Conservation (phyloP, 78 protist genomes). For the Monosiga brevicollis region DNA sequence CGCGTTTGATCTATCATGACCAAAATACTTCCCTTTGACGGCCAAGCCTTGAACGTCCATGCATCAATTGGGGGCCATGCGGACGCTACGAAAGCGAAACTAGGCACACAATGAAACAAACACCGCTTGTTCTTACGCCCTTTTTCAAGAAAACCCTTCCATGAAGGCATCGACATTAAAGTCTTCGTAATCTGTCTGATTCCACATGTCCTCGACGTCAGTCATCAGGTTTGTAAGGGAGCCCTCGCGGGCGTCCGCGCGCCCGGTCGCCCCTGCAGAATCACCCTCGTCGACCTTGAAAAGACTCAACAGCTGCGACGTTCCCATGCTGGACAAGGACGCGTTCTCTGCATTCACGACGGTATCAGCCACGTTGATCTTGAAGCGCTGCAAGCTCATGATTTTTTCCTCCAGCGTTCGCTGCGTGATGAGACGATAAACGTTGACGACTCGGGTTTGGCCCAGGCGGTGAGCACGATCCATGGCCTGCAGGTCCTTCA, state of each 20-base stretch:
- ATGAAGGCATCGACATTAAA: conserved; percentile 10
- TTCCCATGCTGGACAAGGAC: conserved; percentile 48
- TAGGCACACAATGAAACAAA: no score
- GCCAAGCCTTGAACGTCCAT: no score
- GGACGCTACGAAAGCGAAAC: no score
- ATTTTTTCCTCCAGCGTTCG: conserved; percentile 87
- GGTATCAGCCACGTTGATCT: conserved; percentile 66
- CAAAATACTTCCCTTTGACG: no score
- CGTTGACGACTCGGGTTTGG: conserved; percentile 82
- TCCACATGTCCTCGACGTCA: conserved; percentile 3
- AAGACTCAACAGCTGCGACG: conserved; percentile 50
- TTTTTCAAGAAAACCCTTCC: no score
- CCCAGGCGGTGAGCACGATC: conserved; percentile 93
- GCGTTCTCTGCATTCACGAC: conserved; percentile 72
- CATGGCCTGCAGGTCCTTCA: conserved; percentile 92
- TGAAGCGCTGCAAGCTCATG: conserved; percentile 83
- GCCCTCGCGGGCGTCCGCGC: neutral
- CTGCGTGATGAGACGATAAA: conserved; percentile 83
- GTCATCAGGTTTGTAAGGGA: neutral
- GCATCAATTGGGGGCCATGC: no score
- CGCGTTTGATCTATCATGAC: no score
- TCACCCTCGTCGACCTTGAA: conserved; percentile 7
- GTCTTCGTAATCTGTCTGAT: conserved; percentile 8
- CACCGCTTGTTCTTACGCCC: no score
- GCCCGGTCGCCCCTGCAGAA: neutral